Evolutionary conservation across 441 rosid genomes (phyloP).

Genomic region (Pelargonium citronellum): DNA sequence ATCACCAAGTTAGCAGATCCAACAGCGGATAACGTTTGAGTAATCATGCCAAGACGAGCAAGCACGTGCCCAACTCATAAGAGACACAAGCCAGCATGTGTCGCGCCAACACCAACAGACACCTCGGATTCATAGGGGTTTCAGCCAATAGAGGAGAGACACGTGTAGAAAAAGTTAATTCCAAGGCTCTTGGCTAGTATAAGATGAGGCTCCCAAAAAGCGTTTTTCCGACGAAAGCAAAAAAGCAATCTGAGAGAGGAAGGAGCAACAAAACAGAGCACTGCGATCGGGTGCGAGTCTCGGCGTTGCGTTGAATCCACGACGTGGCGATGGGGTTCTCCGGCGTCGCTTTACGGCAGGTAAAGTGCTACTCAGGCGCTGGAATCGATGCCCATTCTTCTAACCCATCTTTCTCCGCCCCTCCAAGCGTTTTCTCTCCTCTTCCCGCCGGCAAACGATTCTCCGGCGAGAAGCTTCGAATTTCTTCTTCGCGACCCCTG

Average conservation of each 20-base stretch:
- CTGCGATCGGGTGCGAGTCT: not conserved
- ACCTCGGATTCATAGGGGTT: not conserved
- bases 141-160: not conserved
- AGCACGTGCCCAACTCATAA: slow-evolving; percentile 6
- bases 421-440: not conserved
- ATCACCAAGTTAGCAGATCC: not conserved
- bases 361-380: slow-evolving; percentile 25
- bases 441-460: not conserved
- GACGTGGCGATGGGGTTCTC: slow-evolving; percentile 27
- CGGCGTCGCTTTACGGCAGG: slow-evolving; percentile 32
- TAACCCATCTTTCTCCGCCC: not conserved
- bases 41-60: not conserved
- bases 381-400: slow-evolving; percentile 11
- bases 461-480: slow-evolving; percentile 4
- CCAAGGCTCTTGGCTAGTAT: not conserved
- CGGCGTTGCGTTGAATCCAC: not conserved
- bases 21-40: not conserved
- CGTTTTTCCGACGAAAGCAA: not conserved
- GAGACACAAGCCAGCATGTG: not conserved
- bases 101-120: not conserved
- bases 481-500: not conserved
- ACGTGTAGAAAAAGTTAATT: not conserved
- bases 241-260: not conserved
- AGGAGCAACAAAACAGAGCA: not conserved
- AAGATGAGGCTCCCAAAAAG: not conserved